A percentile compares a stretch with the other conserved stretches of the same genome.
Evolutionary conservation across 257 asterid genomes (phyloP).

Genomic region (Lithospermum erythrorhizon): DNA sequence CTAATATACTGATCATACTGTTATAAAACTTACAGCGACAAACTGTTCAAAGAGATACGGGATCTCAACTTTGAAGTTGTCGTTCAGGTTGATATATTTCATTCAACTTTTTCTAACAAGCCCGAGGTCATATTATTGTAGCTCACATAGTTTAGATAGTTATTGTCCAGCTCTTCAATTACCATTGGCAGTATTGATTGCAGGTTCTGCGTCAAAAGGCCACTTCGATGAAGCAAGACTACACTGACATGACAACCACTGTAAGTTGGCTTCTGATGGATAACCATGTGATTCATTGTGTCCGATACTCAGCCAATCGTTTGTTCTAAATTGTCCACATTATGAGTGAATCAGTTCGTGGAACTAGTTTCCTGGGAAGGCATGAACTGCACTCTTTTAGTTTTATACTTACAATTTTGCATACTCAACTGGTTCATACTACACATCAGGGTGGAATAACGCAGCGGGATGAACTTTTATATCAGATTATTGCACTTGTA

Average conservation of each 20-base stretch:
- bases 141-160: constrained; percentile 6
- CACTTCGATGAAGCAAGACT: constrained; percentile 95
- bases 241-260: constrained; percentile 73
- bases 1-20: constrained; percentile 10
- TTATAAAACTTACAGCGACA: constrained; percentile 58
- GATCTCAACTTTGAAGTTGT: constrained; percentile 97
- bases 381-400: not conserved
- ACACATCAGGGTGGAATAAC: not conserved
- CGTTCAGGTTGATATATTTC: constrained; percentile 69
- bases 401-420: not conserved
- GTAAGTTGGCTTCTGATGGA: constrained; percentile 35
- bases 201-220: constrained; percentile 99
- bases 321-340: not conserved
- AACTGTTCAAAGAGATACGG: constrained; percentile 90
- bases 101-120: not conserved
- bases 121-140: not conserved
- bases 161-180: constrained; percentile 29
- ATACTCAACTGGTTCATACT: too few species aligned
- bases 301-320: not conserved
- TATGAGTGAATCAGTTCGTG: not conserved
- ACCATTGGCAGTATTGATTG: constrained; percentile 34
- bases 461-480: not conserved
- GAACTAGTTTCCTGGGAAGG: not conserved
- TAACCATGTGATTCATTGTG: constrained; percentile 12
- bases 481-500: not conserved